Base-by-base conservation (phyloP, 352 stramenopile species). In the Phytophthora tentaculata region DNA sequence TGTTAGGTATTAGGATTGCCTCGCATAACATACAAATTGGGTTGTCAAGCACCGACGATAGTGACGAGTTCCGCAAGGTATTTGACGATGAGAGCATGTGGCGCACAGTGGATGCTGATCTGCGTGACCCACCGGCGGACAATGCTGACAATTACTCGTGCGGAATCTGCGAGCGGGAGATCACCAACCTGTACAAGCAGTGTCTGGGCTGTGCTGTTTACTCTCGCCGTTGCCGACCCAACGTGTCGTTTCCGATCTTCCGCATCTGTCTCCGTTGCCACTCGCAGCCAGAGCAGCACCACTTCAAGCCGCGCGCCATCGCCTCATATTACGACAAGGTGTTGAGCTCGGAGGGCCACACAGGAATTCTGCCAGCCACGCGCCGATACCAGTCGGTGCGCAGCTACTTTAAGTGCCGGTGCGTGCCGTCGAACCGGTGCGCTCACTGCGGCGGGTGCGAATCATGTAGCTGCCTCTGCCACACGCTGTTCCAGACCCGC, bases 111-210 rank as follows among this genome's bases (percentile, higher is more conserved):
- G 85, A 93, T 62, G 73, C 83, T 35, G 77, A 86, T 20, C 49
- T 92, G 58, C 74, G 55, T 22, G 65, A 81, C 44, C 62, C 65
- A 65, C 73, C 56, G 45, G 49, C 28, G 10, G 66, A 78, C 48
- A 71, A 61, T 13, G 61, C 58, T 8, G 83, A 87, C 9, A 76
- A 79, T 43, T 94, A 91, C 62, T 67, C 62, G 45, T 94, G 86
- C 45, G 79, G 79, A 19, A 84, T 94, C 53, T 93, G 84, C 64
- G 70, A 72, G 0, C 77, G 85, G 1, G 88, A 95, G 67, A 84
- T 95, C n/a, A 84, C 83, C 22, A 95, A 95, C 67, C 77, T 89
- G 52, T 94, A 93, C 76, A 94, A 95, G 70, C 85, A 94, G 63
- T 95, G 88, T 29, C 71, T 95, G 3, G 88, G 88, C 35, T 95